These are phyloP conservation scores for Penicillium sclerotigenum DNA, from an alignment of 2,329 filamentous ascomycete species.

Conservation along the genomic window DNA sequence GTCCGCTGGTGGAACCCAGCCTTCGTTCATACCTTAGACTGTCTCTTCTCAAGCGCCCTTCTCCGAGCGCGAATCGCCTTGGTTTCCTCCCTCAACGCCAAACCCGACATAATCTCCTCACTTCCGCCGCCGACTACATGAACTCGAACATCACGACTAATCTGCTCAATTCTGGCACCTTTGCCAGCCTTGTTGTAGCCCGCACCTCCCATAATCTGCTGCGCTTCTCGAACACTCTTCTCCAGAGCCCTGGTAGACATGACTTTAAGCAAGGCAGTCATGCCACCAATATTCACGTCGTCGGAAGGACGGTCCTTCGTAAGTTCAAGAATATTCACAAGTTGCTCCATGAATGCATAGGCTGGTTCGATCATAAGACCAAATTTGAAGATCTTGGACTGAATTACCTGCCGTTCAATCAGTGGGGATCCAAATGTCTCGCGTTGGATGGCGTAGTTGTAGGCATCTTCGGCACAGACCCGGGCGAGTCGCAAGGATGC, in stretches of 20 bases:
- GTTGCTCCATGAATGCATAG: conserved; percentile 61
- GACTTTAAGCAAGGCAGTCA: conserved; percentile 53
- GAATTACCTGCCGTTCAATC: conserved; percentile 58
- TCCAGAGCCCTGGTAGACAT: conserved; percentile 53
- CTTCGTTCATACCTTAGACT: conserved; percentile 22
- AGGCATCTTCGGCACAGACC: conserved; percentile 59
- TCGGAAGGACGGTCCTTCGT: conserved; percentile 40
- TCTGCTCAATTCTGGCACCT: conserved; percentile 53
- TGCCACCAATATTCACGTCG: conserved; percentile 48
- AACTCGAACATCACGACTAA: conserved; percentile 52
- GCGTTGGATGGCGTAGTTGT: conserved; percentile 62
- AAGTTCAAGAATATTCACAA: conserved; percentile 54
- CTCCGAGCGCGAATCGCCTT: conserved; percentile 30
- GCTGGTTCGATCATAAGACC: conserved; percentile 60
- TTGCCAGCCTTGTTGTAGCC: conserved; percentile 52
- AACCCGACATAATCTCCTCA: conserved; percentile 41
- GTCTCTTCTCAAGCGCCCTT: conserved; percentile 27
- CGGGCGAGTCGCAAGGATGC: conserved; percentile 60
- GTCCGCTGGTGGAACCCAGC: too few relatives aligned
- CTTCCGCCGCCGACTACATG: conserved; percentile 43
- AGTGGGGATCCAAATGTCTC: conserved; percentile 62
- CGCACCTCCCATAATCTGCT: conserved; percentile 54
- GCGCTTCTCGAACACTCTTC: conserved; percentile 53
- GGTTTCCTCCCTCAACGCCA: conserved; percentile 32
- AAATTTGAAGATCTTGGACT: conserved; percentile 58